Evolutionary conservation across 140 eudicot genomes (phyloP).

Genomic region (Bidens hawaiensis): DNA sequence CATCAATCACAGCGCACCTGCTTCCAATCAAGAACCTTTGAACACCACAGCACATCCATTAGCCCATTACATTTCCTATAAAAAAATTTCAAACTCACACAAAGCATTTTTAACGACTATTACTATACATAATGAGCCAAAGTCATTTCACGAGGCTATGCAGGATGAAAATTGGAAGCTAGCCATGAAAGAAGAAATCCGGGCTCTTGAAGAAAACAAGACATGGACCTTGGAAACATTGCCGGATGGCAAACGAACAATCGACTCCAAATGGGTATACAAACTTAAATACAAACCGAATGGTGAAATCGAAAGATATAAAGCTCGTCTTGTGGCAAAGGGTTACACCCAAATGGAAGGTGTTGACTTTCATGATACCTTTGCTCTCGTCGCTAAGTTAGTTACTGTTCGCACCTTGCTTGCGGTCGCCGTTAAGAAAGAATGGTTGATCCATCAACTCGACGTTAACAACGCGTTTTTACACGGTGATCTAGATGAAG

Average conservation of each 20-base stretch:
- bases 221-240: not conserved
- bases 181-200: not conserved
- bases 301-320: not conserved
- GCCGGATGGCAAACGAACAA: not conserved
- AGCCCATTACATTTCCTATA: not conserved
- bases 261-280: not conserved
- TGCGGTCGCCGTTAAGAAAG: not conserved
- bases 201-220: slow-evolving; percentile 3
- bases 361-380: not conserved
- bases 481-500: not conserved
- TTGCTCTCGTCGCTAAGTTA: not conserved
- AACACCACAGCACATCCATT: not conserved
- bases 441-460: not conserved
- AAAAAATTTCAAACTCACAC: not conserved
- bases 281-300: not conserved
- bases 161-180: not conserved
- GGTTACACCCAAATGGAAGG: not conserved
- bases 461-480: not conserved
- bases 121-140: not conserved
- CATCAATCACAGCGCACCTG: not conserved
- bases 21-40: not conserved
- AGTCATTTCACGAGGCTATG: not conserved
- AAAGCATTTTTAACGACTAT: not conserved
- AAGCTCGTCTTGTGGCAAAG: not conserved
- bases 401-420: not conserved